phyloP scores from a whole-genome alignment of 176 grass and related monocot species.

The Carex kokanica region DNA sequence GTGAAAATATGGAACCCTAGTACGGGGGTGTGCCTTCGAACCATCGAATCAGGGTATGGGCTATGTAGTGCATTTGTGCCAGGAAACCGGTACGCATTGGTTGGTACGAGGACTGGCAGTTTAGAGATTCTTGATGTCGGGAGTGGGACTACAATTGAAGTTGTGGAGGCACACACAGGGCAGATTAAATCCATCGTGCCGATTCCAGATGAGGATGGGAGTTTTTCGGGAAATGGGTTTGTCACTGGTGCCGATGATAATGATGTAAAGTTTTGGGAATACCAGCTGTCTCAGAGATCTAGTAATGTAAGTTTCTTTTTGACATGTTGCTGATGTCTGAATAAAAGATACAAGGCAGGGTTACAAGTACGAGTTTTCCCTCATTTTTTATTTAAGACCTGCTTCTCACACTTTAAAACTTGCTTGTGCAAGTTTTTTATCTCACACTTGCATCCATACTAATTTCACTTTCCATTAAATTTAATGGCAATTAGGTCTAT shows the following conservation, averaged over 20 bases:
- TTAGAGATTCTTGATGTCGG: conserved; percentile 96
- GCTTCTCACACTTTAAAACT: background rate
- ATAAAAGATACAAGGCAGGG: background rate
- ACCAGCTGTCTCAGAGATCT: conserved; percentile 58
- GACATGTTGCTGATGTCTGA: background rate
- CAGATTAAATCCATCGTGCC: conserved; percentile 71
- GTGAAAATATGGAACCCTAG: conserved; percentile 98
- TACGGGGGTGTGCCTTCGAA: conserved; percentile 77
- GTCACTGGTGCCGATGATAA: conserved; percentile 81
- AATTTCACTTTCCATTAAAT: background rate
- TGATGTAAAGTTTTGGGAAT: conserved; percentile 98
- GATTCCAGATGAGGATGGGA: conserved; percentile 68
- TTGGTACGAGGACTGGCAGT: conserved; percentile 77
- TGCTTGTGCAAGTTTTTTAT: background rate
- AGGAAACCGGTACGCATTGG: conserved; percentile 75
- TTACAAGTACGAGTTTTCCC: background rate
- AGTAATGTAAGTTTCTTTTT: conserved; percentile 49
- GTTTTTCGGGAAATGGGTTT: conserved; percentile 57
- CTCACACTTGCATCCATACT: background rate
- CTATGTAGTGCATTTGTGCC: conserved; percentile 79
- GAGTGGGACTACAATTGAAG: conserved; percentile 66
- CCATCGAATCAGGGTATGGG: conserved; percentile 91
- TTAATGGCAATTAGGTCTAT: background rate
- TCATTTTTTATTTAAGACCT: background rate
- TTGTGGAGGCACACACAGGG: conserved; percentile 79